Conservation (phyloP, 768 basidiomycete species). For the Crassisporium funariophilum region DNA sequence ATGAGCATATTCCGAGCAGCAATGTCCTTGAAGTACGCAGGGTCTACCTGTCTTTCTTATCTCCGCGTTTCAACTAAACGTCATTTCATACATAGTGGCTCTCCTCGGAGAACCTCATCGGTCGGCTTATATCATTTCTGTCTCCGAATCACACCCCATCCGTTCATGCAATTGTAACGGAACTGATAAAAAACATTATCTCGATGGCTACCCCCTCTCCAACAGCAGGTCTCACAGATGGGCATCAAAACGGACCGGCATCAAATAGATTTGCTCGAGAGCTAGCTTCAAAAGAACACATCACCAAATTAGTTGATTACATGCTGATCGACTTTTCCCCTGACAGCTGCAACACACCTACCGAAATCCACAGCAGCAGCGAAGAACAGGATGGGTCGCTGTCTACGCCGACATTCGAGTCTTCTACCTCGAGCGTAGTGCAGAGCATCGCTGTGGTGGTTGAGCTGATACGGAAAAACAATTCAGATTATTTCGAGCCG, state of each 20-base stretch:
- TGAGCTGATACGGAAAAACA: slow-evolving; percentile 95
- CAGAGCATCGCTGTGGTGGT: slow-evolving; percentile 88
- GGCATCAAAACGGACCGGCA: slow-evolving; percentile 67
- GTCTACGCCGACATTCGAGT: slow-evolving; percentile 44
- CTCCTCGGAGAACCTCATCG: slow-evolving; percentile 80
- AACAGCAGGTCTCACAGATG: slow-evolving; percentile 69
- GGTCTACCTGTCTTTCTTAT: slow-evolving; percentile 23
- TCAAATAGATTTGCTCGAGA: slow-evolving; percentile 91
- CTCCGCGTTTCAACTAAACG: slow-evolving; percentile 5
- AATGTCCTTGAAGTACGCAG: slow-evolving; percentile 85
- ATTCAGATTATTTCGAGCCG: slow-evolving; percentile 98
- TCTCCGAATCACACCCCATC: slow-evolving; percentile 76
- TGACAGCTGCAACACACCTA: slow-evolving; percentile 22
- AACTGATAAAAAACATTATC: slow-evolving; percentile 93
- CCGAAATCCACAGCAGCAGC: slow-evolving; percentile 18
- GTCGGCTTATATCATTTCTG: slow-evolving; percentile 77
- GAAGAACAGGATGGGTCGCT: slow-evolving; percentile 22
- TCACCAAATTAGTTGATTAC: slow-evolving; percentile 72
- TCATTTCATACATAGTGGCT: slow-evolving; percentile 67
- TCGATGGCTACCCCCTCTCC: slow-evolving; percentile 91
- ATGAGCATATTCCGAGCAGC: slow-evolving; percentile 78
- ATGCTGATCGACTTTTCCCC: slow-evolving; percentile 67
- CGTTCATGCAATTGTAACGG: slow-evolving; percentile 84
- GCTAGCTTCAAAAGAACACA: slow-evolving; percentile 71
- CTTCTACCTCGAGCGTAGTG: slow-evolving; percentile 76